Percentiles rank a stretch among this genome's conserved stretches.
Evolutionary conservation across 805 yeast genomes (phyloP).

Genomic region (Barnettozyma pratensis): DNA sequence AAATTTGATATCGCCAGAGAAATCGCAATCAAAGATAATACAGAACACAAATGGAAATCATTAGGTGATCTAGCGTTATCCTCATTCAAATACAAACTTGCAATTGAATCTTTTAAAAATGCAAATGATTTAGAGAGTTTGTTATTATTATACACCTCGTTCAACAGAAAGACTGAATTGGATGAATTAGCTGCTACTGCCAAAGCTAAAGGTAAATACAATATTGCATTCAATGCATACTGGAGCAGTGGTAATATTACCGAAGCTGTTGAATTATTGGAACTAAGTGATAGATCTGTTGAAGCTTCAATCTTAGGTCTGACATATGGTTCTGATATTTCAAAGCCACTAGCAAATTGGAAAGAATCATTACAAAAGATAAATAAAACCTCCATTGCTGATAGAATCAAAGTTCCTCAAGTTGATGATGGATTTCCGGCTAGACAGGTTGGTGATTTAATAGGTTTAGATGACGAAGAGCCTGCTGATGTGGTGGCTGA

Average conservation of each 20-base stretch:
- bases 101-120: constrained; percentile 70
- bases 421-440: constrained; percentile 32
- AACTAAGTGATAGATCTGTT: constrained; percentile 61
- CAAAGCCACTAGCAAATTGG: constrained; percentile 58
- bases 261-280: constrained; percentile 59
- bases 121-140: constrained; percentile 82
- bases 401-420: constrained; percentile 48
- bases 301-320: constrained; percentile 82
- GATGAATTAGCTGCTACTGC: constrained; percentile 61
- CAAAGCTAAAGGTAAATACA: constrained; percentile 70
- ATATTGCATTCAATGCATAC: constrained; percentile 85
- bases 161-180: constrained; percentile 63
- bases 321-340: constrained; percentile 52
- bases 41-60: constrained; percentile 80
- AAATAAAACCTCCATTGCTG: constrained; percentile 56
- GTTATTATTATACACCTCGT: constrained; percentile 74
- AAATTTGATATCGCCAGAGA: constrained; percentile 68
- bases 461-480: constrained; percentile 33
- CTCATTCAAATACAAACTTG: constrained; percentile 75
- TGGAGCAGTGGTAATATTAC: constrained; percentile 78
- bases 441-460: constrained; percentile 27
- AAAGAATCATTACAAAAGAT: constrained; percentile 45
- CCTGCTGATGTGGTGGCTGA: constrained; percentile 21
- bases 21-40: constrained; percentile 48
- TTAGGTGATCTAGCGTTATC: constrained; percentile 83